Base-by-base conservation (phyloP, 2,329 filamentous ascomycete genomes). In the Xylaria sp. region DNA sequence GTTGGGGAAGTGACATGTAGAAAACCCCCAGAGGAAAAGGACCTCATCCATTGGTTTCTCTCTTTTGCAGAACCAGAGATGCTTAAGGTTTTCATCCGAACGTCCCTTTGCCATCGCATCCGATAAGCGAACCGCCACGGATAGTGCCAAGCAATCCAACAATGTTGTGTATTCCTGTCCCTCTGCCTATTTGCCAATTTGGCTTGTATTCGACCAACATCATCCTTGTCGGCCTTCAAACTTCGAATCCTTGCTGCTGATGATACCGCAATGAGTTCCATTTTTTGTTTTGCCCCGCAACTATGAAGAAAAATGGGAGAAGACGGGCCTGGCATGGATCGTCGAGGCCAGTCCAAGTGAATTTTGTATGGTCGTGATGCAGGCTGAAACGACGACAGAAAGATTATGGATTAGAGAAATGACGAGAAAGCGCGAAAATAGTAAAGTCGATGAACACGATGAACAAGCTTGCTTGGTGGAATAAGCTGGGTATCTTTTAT, bases 401-500 rank as follows among this genome's bases (percentile, higher is more conserved):
- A 16, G 44, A 57, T 52, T 18, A 55, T 23, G 46, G 48, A 19
- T 30, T 55, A 52, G 39, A 48, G 54, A 59, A 54, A 61, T 56
- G 54, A 62, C 59, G 61, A 60, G 53, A 65, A 69, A 67, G 64
- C 60, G 63, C 65, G 67, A 70, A 64, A 13, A 65, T 62, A 55
- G 61, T 64, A 63, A 35, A 69, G 68, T 68, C 68, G 65, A 69
- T 66, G 68, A 72, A 69, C 71, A 65, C 72, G 69, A 30, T 30
- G 23, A 30, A 30, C 23, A 30, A 30, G 23, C 23, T 30, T 30
- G 23, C 71, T 70, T 42, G 67, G 57, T 62, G 3, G 56, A 56
- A 60, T 58, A 70, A 71, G 69, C 69, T 68, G 71, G 71, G 71
- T 73, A 73, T 73, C 71, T 69, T 70, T 66, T 46, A 69, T 61